Conservation (phyloP, 2,329 filamentous ascomycete species). For the Aspergillus alliaceus region DNA sequence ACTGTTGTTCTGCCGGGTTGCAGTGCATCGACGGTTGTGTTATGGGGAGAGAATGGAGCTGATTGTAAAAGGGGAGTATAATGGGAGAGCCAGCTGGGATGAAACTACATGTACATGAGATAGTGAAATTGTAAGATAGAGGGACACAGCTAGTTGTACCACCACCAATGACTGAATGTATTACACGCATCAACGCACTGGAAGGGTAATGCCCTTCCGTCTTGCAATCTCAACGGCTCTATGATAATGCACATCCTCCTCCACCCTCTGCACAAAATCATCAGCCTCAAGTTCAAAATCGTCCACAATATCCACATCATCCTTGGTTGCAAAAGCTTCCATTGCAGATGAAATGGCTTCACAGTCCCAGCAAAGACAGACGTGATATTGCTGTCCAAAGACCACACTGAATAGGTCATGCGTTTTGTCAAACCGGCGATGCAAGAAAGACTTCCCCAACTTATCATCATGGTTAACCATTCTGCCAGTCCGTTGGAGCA, state of each 20-base stretch:
- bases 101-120: neutral
- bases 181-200: neutral
- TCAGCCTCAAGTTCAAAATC: neutral
- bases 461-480: slow-evolving; percentile 81
- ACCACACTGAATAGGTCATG: slow-evolving; percentile 4
- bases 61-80: neutral
- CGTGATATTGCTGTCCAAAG: slow-evolving; percentile 65
- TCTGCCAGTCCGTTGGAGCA: slow-evolving; percentile 39
- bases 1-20: slow-evolving; percentile 5
- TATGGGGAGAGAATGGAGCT: slow-evolving; percentile 3
- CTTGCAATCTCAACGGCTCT: neutral
- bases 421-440: slow-evolving; percentile 55
- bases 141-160: neutral
- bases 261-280: neutral
- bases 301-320: neutral
- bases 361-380: slow-evolving; percentile 80
- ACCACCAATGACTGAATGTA: neutral
- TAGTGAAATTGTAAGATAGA: neutral
- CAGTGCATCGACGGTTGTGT: slow-evolving; percentile 4
- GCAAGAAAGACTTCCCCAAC: slow-evolving; percentile 63
- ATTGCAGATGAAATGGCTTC: slow-evolving; percentile 53
- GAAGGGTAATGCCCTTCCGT: neutral
- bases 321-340: neutral
- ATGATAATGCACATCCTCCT: neutral
- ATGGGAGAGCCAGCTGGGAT: neutral